Base-by-base conservation (phyloP, 2,329 filamentous ascomycete species). In the Colletotrichum somersetense region DNA sequence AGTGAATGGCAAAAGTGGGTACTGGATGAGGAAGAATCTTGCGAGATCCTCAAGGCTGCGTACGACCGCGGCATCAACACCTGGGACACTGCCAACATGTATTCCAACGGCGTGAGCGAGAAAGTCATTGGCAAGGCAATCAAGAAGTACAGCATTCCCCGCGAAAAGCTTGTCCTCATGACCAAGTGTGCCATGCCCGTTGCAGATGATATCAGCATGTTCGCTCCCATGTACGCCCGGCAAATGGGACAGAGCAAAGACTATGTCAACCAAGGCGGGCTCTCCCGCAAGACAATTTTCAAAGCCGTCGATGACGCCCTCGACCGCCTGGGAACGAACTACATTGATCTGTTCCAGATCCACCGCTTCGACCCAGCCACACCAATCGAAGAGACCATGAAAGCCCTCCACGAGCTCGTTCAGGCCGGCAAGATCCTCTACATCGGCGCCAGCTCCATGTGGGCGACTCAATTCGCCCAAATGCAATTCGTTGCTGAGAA, bases 101-200 rank as follows among this genome's bases (percentile, higher is more conserved):
- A 91, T 80, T 89, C 85, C 23, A 89, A 92, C 77, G 91, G 92
- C 30, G 77, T 81, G 10, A 91, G 87, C 3, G 91, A 94, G 77
- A 81, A 85, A 62, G 87, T 93, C 74, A 86, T 93, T 71, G 91
- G 86, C 67, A 91, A 90, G 77, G 90, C 91, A 0, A 81, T 93
- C 64, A 88, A 88, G 75, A 83, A 89, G 72, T 92, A 88, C 83
- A 83, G 86, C 44, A 91, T 93, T 74, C 91, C 91, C 0, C 86
- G 91, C 8, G 81, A 85, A 73, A 89, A 88, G 68, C 81, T 93
- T n/a, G 89, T 92, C 6, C 88, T 93, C 69, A 79, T 93, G 72
- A 87, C 86, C 14, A 92, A 91, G 81, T 75, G 74, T 42, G 73
- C 59, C 55, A 68, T 75, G n/a, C 67, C 74, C n/a, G 74, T 76